Conservation (phyloP, 2,329 filamentous ascomycete genomes). For the Fusarium multiceps region DNA sequence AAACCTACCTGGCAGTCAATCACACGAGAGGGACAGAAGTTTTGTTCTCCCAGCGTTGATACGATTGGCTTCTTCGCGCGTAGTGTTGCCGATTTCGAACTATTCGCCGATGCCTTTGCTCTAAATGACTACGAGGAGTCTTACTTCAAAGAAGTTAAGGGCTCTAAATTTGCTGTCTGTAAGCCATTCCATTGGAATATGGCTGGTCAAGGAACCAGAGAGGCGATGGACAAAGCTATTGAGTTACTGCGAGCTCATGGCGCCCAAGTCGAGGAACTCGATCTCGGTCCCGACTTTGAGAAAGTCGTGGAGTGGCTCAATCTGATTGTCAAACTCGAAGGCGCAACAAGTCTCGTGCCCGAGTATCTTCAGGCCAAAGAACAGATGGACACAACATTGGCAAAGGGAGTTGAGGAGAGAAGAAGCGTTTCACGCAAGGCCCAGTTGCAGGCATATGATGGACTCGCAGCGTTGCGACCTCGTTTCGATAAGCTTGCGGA, state of each 20-base stretch:
- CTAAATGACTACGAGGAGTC: constrained; percentile 62
- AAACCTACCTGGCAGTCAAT: constrained; percentile 75
- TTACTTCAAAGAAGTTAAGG: constrained; percentile 52
- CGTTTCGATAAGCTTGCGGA: constrained; percentile 63
- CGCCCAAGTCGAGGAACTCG: constrained; percentile 66
- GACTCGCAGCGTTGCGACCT: constrained; percentile 63
- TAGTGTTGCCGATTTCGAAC: constrained; percentile 66
- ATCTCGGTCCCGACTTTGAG: constrained; percentile 62
- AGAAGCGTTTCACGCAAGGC: constrained; percentile 56
- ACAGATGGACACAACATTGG: constrained; percentile 58
- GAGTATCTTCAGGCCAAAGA: constrained; percentile 63
- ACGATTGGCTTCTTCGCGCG: constrained; percentile 72
- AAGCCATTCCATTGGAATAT: constrained; percentile 65
- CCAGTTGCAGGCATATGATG: constrained; percentile 65
- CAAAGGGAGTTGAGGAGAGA: constrained; percentile 63
- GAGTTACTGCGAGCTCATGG: constrained; percentile 58
- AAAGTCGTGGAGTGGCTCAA: constrained; percentile 64
- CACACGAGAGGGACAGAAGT: constrained; percentile 69
- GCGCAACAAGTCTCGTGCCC: constrained; percentile 62
- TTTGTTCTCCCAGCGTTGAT: constrained; percentile 69
- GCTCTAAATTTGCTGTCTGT: constrained; percentile 64
- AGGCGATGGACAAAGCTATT: constrained; percentile 56
- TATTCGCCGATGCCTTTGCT: constrained; percentile 65
- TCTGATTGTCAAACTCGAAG: constrained; percentile 63
- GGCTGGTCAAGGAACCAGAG: constrained; percentile 57